Evolutionary conservation across 1,284 basidiomycete genomes (phyloP), one percentile per base, ranked within the genome.

Genomic region (Sanghuangporus sanghuang): DNA sequence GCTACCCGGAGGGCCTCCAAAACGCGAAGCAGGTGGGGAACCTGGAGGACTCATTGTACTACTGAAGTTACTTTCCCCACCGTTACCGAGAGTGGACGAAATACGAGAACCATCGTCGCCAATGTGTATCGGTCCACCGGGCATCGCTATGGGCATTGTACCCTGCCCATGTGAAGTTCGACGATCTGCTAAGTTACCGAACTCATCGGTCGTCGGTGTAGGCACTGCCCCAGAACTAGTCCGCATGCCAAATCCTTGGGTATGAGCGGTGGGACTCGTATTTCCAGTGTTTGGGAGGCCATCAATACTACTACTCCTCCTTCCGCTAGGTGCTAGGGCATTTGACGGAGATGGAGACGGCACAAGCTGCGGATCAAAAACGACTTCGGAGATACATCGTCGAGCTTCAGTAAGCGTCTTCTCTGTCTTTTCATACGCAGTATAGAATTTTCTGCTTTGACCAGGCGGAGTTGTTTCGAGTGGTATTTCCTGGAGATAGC

Each of bases 391-490:
- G 48, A 91, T 74, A 36, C 79, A 79, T 66, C 81, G 82, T 67
- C 85, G 77, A 0, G 89, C 87, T 68, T 94, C 90, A 6, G 77
- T 75, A 7, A 89, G 79, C 3, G 89, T 77, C 54, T 78, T 76
- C 61, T 87, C 83, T 0, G 87, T 87, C 67, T 81, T 84, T 57
- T 80, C 71, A 69, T 89, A 83, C 0, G 84, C 85, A 21, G 44
- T 79, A 73, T 96, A 97, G 64, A 88, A 81, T 6, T 84, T 80
- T 6, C 95, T 84, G 2, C 87, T 82, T 62, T 90, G 79, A 12
- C 95, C 95, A 2, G 94, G 93, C 57, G 88, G 85, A 0, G 94
- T 95, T 32, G 80, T 76, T 16, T 90, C 87, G 63, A 93, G 83
- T 0, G 93, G 89, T 9, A 97, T 90, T 80, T 93, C 92, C 84